Evolutionary conservation across 1,139 yeast species (phyloP).

Genomic region (Yamadazyma atmosphaerica): DNA sequence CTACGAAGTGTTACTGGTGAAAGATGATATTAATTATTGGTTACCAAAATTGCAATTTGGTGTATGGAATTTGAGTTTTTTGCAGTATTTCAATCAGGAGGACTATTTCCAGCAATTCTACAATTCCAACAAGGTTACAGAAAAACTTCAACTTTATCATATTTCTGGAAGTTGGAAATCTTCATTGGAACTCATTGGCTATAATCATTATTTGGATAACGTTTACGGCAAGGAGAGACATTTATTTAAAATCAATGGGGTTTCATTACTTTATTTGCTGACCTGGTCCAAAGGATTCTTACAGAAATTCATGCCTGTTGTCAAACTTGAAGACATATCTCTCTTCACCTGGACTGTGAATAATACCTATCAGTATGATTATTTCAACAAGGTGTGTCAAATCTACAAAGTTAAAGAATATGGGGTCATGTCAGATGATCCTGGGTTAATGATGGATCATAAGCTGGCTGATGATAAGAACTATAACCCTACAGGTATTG

Average conservation of each 20-base stretch:
- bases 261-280: slow-evolving; percentile 38
- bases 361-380: slow-evolving; percentile 47
- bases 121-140: slow-evolving; percentile 13
- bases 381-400: slow-evolving; percentile 30
- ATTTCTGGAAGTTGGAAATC: slow-evolving; percentile 38
- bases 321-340: slow-evolving; percentile 44
- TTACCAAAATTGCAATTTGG: slow-evolving; percentile 69
- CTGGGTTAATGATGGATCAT: slow-evolving; percentile 36
- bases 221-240: slow-evolving; percentile 22
- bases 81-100: slow-evolving; percentile 51
- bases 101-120: slow-evolving; percentile 31
- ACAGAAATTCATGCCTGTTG: slow-evolving; percentile 37
- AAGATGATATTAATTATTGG: slow-evolving; percentile 65
- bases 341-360: slow-evolving; percentile 87
- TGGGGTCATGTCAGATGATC: slow-evolving; percentile 66
- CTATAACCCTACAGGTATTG: neutral
- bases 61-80: slow-evolving; percentile 72
- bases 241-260: slow-evolving; percentile 35
- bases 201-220: slow-evolving; percentile 36
- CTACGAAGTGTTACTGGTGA: slow-evolving; percentile 46
- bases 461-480: neutral
- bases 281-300: slow-evolving; percentile 43
- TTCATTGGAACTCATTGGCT: slow-evolving; percentile 34
- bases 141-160: slow-evolving; percentile 37
- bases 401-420: slow-evolving; percentile 29